Base-by-base conservation (phyloP, 2,329 filamentous ascomycete species). In the Aspergillus quadricinctus region DNA sequence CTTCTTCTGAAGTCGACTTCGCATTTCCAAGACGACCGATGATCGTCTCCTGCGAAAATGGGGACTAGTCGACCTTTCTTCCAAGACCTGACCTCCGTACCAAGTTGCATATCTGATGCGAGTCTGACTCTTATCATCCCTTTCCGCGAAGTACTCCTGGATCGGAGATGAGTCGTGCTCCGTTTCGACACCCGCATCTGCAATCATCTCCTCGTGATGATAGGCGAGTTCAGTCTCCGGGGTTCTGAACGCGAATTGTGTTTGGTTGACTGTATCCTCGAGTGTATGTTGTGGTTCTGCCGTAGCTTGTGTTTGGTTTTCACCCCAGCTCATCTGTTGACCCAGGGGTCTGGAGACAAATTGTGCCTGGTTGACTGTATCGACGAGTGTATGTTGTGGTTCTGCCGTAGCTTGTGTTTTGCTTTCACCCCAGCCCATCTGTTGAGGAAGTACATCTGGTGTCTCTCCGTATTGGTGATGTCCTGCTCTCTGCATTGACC, bases 21-120 rank as follows among this genome's bases (percentile, higher is more conserved):
- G 59, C 55, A 66, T 52, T 5, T 41, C 57, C 4, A 49, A 60
- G 3, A 65, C 51, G 2, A 66, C 37, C 1, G 63, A 59, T n/a
- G 59, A 51, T 31, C 40, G 29, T 14, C 50, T 62, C 49, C 59
- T 56, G 9, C 51, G 49, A n/a, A 35, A 55, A 28, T 48, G 10
- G 31, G 45, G 48, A 28, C 41, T 25, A n/a, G 45, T 43, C 1
- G 14, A 19, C 10, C 9, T 4, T 11, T 53, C n/a, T 43, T 51
- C 17, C 40, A 53, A 41, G 9, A 10, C 14, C 23, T 46, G 11
- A 14, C 10, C 43, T 23, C 43, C 43, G 14, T 23, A 25, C 21
- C 43, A 25, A 46, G 43, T 46, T 7, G 11, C 21, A 25, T 46
- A 3, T 23, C 10, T 25, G 21, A 8, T 14, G 21, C 10, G 43